Evolutionary conservation across 208 protist genomes (phyloP).

Genomic region (Trichomonas tenax): DNA sequence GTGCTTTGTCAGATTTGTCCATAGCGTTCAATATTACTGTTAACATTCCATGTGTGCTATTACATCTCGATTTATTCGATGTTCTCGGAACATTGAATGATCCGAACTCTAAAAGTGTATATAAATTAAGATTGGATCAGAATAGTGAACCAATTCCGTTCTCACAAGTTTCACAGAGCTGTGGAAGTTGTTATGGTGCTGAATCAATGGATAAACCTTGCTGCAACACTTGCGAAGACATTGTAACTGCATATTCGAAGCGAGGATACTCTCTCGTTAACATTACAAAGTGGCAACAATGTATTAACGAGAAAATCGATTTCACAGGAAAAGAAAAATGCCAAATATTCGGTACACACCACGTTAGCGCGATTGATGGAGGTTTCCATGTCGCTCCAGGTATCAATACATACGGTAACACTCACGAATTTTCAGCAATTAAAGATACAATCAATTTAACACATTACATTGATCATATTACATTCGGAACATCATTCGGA

Average conservation of each 20-base stretch:
- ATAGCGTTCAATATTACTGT: neutral
- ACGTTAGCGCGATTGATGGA: neutral
- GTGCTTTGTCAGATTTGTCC: neutral
- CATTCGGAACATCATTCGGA: neutral
- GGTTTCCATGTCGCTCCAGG: neutral
- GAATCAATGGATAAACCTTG: neutral
- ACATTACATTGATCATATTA: neutral
- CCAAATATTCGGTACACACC: neutral
- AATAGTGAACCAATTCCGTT: neutral
- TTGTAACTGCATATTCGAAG: neutral
- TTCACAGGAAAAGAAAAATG: neutral
- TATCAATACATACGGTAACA: neutral
- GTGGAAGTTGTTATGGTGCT: slow-evolving; percentile 20
- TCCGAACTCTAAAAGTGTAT: neutral
- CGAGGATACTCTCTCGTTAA: neutral
- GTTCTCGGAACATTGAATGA: neutral
- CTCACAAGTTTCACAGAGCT: neutral
- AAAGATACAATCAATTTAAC: neutral
- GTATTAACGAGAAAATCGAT: neutral
- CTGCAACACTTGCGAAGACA: slow-evolving; percentile 23
- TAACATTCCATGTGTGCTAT: neutral
- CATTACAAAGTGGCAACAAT: neutral
- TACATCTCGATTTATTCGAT: neutral
- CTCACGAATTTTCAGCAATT: neutral
- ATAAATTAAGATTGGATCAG: neutral